Base-by-base conservation (phyloP, 371 early-diverging fungal genomes). In the Zychaea mexicana region DNA sequence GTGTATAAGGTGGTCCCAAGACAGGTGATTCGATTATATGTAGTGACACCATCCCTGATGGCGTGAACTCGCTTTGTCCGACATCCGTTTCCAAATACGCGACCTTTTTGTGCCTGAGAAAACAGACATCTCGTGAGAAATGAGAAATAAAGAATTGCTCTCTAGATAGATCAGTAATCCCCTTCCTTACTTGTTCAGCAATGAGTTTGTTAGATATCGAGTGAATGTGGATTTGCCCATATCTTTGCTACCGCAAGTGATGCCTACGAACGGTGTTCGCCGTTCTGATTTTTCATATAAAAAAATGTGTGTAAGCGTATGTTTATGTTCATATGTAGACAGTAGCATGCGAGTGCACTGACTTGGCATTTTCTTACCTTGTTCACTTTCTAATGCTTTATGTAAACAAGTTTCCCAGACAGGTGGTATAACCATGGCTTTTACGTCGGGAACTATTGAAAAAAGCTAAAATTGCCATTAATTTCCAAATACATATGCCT, bases 61-160 rank as follows among this genome's bases (percentile, higher is more conserved):
- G 89, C 0, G 92, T 86, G 60, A 92, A 89, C 70, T 92, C 93
- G 7, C 89, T 81, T 64, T 95, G 95, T 3, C 95, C 95, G 21
- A 91, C 59, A 68, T 95, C 95, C 33, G 90, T 86, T 64, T 95
- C 95, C 19, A 95, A 68, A 67, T 82, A 93, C 0, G 92, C 93
- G 13, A 92, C 86, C 21, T 53, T 57, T 24, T 68, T 67, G 52
- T 82, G 76, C 17, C 75, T 71, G 33, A 19, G n/a, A 49, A 22
- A 24, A 28, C 17, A 38, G 22, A 45, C 30, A 7, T 12, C n/a
- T n/a, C 36, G 57, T 62, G 26, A 45, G 31, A 39, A 49, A 2
- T n/a, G n/a, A 52, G 19, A 39, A 52, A 49, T 21, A 13, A 39
- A 26, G 30, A 33, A 15, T 4, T 31, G 33, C 10, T 57, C 8